phyloP scores from a whole-genome alignment of 768 basidiomycete genomes.

The Hygrophoropsis aurantiaca region DNA sequence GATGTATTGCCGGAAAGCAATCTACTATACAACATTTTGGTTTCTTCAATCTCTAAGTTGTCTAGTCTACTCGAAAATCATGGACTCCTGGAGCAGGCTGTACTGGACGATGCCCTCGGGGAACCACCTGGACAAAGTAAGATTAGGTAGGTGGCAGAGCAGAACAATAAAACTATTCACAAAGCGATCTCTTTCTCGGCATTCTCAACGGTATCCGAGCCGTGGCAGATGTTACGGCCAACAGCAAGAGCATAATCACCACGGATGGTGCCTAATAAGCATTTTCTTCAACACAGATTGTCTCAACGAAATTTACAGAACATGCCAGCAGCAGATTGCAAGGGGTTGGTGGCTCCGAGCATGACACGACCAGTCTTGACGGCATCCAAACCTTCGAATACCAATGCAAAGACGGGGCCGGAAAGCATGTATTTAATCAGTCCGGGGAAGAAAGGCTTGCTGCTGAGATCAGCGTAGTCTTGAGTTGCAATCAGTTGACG shows the following conservation, averaged over 20 bases:
- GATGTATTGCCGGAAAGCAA: not conserved
- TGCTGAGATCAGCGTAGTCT: slow-evolving; percentile 97
- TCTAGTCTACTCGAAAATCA: slow-evolving; percentile 75
- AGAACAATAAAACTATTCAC: slow-evolving; percentile 43
- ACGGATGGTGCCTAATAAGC: slow-evolving; percentile 81
- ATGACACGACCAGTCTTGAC: slow-evolving; percentile 95
- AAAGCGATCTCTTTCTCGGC: slow-evolving; percentile 94
- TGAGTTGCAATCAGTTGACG: slow-evolving; percentile 5
- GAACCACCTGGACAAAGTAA: slow-evolving; percentile 70
- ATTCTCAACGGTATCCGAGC: slow-evolving; percentile 84
- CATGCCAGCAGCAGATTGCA: slow-evolving; percentile 81
- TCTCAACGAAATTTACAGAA: slow-evolving; percentile 5
- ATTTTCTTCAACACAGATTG: slow-evolving; percentile 5
- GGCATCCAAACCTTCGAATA: slow-evolving; percentile 92
- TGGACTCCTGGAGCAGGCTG: slow-evolving; percentile 57
- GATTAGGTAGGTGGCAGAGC: slow-evolving; percentile 6
- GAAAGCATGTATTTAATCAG: slow-evolving; percentile 95
- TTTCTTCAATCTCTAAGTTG: not conserved
- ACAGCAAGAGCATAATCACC: slow-evolving; percentile 94
- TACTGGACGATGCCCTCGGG: slow-evolving; percentile 81
- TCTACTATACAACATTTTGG: slow-evolving; percentile 19
- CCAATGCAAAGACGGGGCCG: slow-evolving; percentile 95
- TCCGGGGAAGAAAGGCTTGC: slow-evolving; percentile 94
- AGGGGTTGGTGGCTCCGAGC: slow-evolving; percentile 97
- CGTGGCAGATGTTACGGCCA: slow-evolving; percentile 93